Conservation (phyloP, 345 rosid genomes). For the Raphanus sativus region DNA sequence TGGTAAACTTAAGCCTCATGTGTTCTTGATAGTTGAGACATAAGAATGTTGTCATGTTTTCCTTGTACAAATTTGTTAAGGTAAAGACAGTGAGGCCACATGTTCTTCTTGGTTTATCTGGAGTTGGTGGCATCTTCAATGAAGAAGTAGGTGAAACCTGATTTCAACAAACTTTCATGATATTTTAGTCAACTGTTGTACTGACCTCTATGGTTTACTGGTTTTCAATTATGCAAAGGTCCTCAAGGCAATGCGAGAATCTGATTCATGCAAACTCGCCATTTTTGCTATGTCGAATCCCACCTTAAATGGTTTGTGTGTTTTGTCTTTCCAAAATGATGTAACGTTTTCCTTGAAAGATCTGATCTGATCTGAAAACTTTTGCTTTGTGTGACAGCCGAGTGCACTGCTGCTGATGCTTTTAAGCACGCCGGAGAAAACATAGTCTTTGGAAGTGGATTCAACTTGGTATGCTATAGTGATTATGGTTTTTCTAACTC, state of each 20-base stretch:
- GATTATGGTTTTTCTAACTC: neutral
- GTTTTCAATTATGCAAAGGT: conserved; percentile 50
- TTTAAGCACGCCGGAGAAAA: conserved; percentile 90
- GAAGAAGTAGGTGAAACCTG: conserved; percentile 61
- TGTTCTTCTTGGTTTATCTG: conserved; percentile 98
- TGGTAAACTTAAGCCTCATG: conserved; percentile 56
- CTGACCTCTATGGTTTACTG: conserved; percentile 15
- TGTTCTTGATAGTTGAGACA: neutral
- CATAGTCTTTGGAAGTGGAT: conserved; percentile 94
- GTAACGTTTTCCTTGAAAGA: conserved; percentile 27
- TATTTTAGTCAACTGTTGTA: neutral
- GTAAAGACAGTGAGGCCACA: conserved; percentile 83
- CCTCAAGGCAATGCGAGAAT: conserved; percentile 84
- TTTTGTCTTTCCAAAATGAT: neutral
- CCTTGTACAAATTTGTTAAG: conserved; percentile 47
- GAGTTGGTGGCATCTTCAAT: conserved; percentile 90
- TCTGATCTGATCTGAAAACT: conserved; percentile 10
- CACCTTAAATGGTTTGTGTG: conserved; percentile 76
- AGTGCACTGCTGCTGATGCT: conserved; percentile 94
- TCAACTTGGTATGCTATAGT: conserved; percentile 59
- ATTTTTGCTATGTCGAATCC: conserved; percentile 99
- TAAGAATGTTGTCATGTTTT: neutral
- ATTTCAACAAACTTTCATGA: neutral
- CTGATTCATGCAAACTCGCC: conserved; percentile 82
- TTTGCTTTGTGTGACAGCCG: conserved; percentile 55